Evolutionary conservation across 2,329 filamentous ascomycete genomes (phyloP).

Genomic region (Penicillium paneum): DNA sequence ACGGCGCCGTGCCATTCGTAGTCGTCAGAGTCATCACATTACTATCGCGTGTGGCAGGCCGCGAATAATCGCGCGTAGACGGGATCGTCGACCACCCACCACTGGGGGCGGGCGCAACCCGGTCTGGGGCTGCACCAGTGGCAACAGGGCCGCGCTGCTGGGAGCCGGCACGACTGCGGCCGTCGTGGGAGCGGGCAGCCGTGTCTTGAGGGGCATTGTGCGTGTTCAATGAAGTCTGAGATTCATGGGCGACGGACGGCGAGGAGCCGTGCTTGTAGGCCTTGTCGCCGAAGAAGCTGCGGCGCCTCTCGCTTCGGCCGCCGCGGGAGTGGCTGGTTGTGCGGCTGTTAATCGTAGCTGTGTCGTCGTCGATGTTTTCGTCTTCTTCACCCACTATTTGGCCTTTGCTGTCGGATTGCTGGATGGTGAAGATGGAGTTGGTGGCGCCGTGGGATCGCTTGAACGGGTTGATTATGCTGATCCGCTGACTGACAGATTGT

Average conservation of each 20-base stretch:
- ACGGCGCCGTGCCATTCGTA: conserved; percentile 16
- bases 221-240: conserved; percentile 19
- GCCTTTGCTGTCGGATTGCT: conserved; percentile 25
- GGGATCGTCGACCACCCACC: conserved; percentile 36
- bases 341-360: conserved; percentile 38
- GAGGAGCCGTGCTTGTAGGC: conserved; percentile 33
- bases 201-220: conserved; percentile 30
- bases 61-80: conserved; percentile 33
- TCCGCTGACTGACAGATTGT: conserved; percentile 40
- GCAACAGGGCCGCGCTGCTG: conserved; percentile 23
- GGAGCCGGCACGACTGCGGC: conserved; percentile 29
- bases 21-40: conserved; percentile 16
- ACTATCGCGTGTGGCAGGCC: conserved; percentile 33
- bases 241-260: conserved; percentile 31
- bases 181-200: conserved; percentile 27
- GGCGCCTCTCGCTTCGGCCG: conserved; percentile 37
- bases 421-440: conserved; percentile 38
- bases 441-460: conserved; percentile 39
- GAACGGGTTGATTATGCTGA: conserved; percentile 45
- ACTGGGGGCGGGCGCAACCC: conserved; percentile 23
- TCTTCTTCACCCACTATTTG: conserved; percentile 22
- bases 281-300: conserved; percentile 42
- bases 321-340: conserved; percentile 36
- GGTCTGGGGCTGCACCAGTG: conserved; percentile 20
- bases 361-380: conserved; percentile 32